Base-by-base conservation (phyloP, 1,284 basidiomycete genomes). In the Entoloma clypeatum region DNA sequence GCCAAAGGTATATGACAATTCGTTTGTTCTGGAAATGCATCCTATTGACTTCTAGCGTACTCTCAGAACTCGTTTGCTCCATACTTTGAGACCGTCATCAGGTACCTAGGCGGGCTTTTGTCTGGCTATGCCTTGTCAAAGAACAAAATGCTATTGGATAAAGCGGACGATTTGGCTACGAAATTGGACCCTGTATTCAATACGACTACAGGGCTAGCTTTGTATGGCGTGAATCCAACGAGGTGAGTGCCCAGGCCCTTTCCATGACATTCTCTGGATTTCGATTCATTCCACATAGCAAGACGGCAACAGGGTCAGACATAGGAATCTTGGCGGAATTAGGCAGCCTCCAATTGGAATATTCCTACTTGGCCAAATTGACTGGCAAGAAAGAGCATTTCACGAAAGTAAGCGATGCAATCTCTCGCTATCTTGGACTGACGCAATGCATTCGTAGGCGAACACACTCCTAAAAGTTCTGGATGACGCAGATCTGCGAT, bases 61-160 rank as follows among this genome's bases (percentile, higher is more conserved):
- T 86, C 25, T 48, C 34, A 62, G 52, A 38, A 43, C 18, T 41
- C 53, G 82, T 71, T 62, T 49, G 75, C 66, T 4, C 76, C 75
- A 2, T 84, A 86, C 50, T 94, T 94, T 51, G 92, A 95, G 62
- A 93, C 89, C 0, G 75, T 81, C 16, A 95, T 94, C 44, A 77
- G 92, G 17, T 92, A 93, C 60, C 73, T 95, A 3, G 92, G 91
- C 8, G 89, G 90, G 5, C 62, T 93, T 7, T 65, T 93, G 3
- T 86, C 88, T 2, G 89, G 86, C 0, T 86, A 92, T 56, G 87
- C 92, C 16, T 64, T 94, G 0, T 79, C 82, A 2, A 57, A 61
- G 8, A 75, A 85, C 43, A 61, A 71, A 2, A 57, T 80, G 3
- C 62, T 82, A 1, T 65, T 81, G 3, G 49, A 65, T 10, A 68